Conservation (phyloP, 1,284 basidiomycete genomes). For the Anthracocystis walkeri region DNA sequence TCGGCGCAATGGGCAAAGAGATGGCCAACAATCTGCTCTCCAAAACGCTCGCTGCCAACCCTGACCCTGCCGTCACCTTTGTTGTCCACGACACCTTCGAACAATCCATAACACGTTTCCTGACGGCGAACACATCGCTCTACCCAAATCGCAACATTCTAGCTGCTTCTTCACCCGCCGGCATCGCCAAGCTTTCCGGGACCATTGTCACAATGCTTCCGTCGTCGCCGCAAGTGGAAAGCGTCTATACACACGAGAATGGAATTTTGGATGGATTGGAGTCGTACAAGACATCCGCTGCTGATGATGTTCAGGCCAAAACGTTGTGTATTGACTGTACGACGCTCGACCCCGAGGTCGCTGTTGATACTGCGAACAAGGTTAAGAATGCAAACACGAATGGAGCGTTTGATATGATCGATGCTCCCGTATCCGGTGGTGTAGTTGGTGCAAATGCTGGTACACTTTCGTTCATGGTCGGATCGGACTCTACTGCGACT, state of each 20-base stretch:
- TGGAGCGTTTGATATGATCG: slow-evolving; percentile 76
- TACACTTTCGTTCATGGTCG: slow-evolving; percentile 89
- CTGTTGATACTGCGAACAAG: slow-evolving; percentile 76
- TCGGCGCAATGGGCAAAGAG: slow-evolving; percentile 65
- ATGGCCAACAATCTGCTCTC: slow-evolving; percentile 62
- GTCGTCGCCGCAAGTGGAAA: slow-evolving; percentile 82
- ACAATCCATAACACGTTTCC: slow-evolving; percentile 62
- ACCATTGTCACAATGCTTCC: slow-evolving; percentile 87
- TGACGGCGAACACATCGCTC: slow-evolving; percentile 55
- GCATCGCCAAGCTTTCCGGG: slow-evolving; percentile 73
- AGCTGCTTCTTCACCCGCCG: slow-evolving; percentile 67
- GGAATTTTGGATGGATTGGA: slow-evolving; percentile 70
- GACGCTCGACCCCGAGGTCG: slow-evolving; percentile 82
- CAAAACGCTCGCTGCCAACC: slow-evolving; percentile 52
- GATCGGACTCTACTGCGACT: slow-evolving; percentile 75
- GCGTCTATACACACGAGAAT: slow-evolving; percentile 76
- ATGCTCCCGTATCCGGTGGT: slow-evolving; percentile 92
- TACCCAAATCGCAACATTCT: slow-evolving; percentile 63
- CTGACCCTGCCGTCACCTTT: slow-evolving; percentile 46
- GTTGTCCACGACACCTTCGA: slow-evolving; percentile 60
- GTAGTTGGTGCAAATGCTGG: slow-evolving; percentile 81
- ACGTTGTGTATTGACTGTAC: slow-evolving; percentile 88
- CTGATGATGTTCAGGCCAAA: slow-evolving; percentile 19
- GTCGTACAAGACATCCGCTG: slow-evolving; percentile 12
- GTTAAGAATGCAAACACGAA: slow-evolving; percentile 73